Base-by-base conservation (phyloP, 2,329 filamentous ascomycete genomes). In the Aspergillus brasiliensis region DNA sequence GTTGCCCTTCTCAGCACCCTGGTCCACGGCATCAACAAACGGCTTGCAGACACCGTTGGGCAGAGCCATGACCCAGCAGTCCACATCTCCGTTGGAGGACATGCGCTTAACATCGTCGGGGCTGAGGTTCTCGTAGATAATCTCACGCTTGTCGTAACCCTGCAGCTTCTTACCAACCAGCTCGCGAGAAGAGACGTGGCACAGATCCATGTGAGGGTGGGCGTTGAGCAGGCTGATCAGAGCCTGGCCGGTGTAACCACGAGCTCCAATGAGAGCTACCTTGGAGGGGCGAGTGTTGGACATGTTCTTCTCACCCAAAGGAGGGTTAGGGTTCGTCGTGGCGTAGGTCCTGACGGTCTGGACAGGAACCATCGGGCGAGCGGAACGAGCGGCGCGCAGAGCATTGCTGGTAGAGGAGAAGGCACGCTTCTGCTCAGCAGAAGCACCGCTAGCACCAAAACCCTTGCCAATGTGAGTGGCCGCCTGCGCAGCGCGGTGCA, bases 31-130 rank as follows among this genome's bases (percentile, higher is more conserved):
- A 65, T 98, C 91, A 8, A 98, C 90, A 68, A 90, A 99, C 0
- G 95, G 93, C 80, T 92, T 91, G 86, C 92, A 97, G 52, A 97
- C 92, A 62, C 91, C 91, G 72, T 98, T 99, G 47, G 94, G 95
- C 28, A 98, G 86, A 37, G 95, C 95, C 91, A 98, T 95, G 47
- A 98, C 91, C 93, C 93, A 98, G 79, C 91, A 95, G 80, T 98
- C 94, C 52, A 98, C 88, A 70, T 93, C 86, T 54, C 91, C 90
- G 31, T 89, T 87, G 74, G 90, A 88, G 63, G 95, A 91, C 86
- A 98, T 91, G 59, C 88, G 84, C 64, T 88, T 87, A 11, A 97
- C 88, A 67, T 98, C 94, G 66, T 98, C 94, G 6, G 92, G 86
- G 58, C 86, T 88, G 47, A 98, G 82, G 75, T 92, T 97, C 77